Evolutionary conservation across 805 yeast genomes (phyloP), one percentile per base, ranked within the genome.

Genomic region (Barnettozyma vustinii): DNA sequence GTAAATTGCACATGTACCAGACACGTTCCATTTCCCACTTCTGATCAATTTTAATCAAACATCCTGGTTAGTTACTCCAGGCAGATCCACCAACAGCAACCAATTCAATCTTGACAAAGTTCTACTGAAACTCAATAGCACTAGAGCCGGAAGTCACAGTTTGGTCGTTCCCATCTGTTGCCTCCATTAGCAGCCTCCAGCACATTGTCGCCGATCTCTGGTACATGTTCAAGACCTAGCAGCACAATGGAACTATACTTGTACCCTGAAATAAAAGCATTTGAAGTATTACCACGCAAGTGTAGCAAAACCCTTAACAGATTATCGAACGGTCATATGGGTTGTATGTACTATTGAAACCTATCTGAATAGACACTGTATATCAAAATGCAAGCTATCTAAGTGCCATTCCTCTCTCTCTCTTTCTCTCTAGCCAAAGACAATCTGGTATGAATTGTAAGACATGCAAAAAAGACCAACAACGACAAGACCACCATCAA

Each of bases 1-100:
- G 67, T 74, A 90, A 6, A 84, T 81, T 5, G 97, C 97, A 65
- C 97, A 91, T 0, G 94, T 80, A 1, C 96, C 96, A 37, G 68
- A 64, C 5, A 76, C 63, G 68, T 83, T 87, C 92, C 95, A 91
- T 55, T 80, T 76, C 4, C 98, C 98, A 58, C 79, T 85, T 52
- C 86, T 79, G 59, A 90, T 91, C 50, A 91, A 69, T 85, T 52
- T 85, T 79, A 59, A 90, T 91, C 50, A 91, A 69, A 66, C 96
- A 87, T 9, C 96, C 96, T 5, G 65, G 53, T 50, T 81, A 75
- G 39, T 69, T 77, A n/a, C 73, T 61, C 12, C 80, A 67, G 3
- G 57, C 25, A 20, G n/a, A 12, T 12, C 21, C 25, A 13, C 40
- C 40, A 37, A 18, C 19, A 20, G 40, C n/a, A 13, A 19, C 25